Evolutionary conservation across 345 rosid species (phyloP).

Genomic region (Eucalyptus microcorys): DNA sequence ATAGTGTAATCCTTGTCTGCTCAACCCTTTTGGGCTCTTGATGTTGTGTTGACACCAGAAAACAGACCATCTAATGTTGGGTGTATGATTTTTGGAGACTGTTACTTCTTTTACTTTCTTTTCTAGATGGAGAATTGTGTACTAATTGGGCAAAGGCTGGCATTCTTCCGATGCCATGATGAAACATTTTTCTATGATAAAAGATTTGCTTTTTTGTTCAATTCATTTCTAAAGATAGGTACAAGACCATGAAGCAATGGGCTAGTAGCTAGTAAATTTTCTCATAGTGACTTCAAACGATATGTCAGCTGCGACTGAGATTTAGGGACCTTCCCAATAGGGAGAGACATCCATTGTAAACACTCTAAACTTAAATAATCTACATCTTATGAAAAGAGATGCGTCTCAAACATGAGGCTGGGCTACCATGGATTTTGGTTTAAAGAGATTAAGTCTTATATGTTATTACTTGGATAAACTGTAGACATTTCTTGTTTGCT

Average conservation of each 20-base stretch:
- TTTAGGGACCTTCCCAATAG: not conserved
- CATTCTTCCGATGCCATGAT: not conserved
- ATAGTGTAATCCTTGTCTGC: not conserved
- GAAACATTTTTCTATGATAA: not conserved
- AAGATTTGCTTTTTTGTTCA: not conserved
- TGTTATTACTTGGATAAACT: not conserved
- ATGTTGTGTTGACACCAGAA: not conserved
- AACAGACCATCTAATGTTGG: not conserved
- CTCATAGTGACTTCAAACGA: not conserved
- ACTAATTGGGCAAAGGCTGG: not conserved
- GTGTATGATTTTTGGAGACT: not conserved
- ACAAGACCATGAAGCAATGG: not conserved
- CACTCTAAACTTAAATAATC: not conserved
- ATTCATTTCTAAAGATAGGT: not conserved
- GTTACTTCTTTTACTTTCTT: not conserved
- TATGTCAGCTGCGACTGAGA: not conserved
- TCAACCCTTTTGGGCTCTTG: not conserved
- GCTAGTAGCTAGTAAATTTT: not conserved
- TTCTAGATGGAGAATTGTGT: not conserved
- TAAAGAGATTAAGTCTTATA: not conserved
- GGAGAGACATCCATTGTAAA: not conserved
- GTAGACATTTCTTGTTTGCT: not conserved
- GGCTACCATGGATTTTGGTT: not conserved
- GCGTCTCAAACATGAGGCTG: not conserved
- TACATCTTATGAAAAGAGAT: not conserved